These are phyloP conservation scores for Saccharomycopsis hybrid DNA, from an alignment of 1,139 yeast genomes.

Conservation along the genomic window DNA sequence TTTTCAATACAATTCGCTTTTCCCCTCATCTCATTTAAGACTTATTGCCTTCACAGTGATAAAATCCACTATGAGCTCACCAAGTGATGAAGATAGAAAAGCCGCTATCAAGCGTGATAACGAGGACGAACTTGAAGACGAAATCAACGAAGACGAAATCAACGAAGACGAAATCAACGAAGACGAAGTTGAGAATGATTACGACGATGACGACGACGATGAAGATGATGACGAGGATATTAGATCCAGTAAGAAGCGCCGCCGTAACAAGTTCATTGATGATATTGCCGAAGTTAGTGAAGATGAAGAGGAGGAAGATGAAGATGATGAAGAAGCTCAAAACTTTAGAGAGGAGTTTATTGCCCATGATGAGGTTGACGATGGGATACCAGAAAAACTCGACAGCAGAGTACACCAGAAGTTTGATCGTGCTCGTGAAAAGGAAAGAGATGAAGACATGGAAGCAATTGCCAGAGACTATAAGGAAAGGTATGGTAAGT, in stretches of 20 bases:
- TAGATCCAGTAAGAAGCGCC: constrained; percentile 47
- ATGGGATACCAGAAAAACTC: constrained; percentile 30
- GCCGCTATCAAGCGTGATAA: neutral
- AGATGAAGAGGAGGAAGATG: constrained; percentile 93
- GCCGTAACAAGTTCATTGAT: constrained; percentile 89
- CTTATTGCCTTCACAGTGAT: too few relatives aligned
- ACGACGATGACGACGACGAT: constrained; percentile 36
- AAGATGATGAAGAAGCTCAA: constrained; percentile 83
- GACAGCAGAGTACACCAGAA: constrained; percentile 82
- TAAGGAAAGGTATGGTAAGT: constrained; percentile 87
- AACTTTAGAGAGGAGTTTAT: constrained; percentile 77
- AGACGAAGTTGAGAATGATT: constrained; percentile 26
- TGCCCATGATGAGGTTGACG: constrained; percentile 51
- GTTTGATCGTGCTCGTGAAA: constrained; percentile 84
- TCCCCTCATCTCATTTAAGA: too few relatives aligned
- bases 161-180: too few relatives aligned
- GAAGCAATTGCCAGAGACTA: constrained; percentile 89
- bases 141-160: too few relatives aligned
- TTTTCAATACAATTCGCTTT: too few relatives aligned
- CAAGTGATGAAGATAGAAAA: neutral
- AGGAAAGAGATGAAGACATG: constrained; percentile 90
- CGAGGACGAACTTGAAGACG: too few relatives aligned
- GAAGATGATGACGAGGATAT: constrained; percentile 49
- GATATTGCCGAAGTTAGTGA: constrained; percentile 99
- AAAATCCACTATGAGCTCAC: neutral